A percentile compares a stretch with the other conserved stretches of the same genome.
Evolutionary conservation across 2,329 filamentous ascomycete genomes (phyloP).

Genomic region (Venturia pyrina): DNA sequence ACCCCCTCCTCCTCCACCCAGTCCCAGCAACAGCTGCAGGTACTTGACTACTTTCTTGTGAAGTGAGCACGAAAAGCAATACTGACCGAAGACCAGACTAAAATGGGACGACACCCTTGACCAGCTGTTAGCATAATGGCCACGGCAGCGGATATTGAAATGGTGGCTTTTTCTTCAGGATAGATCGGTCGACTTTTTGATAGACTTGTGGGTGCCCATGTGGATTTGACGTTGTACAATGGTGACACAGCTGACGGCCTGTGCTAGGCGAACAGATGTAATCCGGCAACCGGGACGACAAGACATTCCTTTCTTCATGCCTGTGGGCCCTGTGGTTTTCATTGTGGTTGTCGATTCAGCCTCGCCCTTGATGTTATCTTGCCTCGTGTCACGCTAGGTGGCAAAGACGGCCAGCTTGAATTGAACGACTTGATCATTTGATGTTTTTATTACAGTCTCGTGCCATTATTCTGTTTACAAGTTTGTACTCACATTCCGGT

Average conservation of each 20-base stretch:
- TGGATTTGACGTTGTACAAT: not conserved
- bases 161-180: slow-evolving; percentile 1
- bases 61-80: not conserved
- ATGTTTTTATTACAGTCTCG: not conserved
- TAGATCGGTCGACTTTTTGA: not conserved
- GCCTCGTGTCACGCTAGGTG: not conserved
- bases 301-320: not conserved
- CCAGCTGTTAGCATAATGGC: not conserved
- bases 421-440: not conserved
- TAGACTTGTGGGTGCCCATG: slow-evolving; percentile 5
- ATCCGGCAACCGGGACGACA: not conserved
- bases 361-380: not conserved
- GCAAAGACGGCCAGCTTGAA: not conserved
- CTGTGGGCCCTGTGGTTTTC: not conserved
- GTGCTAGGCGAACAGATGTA: not conserved
- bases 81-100: not conserved
- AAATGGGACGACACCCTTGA: not conserved
- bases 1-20: not conserved
- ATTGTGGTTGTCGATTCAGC: not conserved
- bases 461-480: not conserved
- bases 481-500: not conserved
- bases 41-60: not conserved
- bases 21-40: not conserved
- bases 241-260: not conserved
- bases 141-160: not conserved